These are phyloP conservation scores for Zizania palustris DNA, from an alignment of 202 grass and related monocot species.

Conservation along the genomic window DNA sequence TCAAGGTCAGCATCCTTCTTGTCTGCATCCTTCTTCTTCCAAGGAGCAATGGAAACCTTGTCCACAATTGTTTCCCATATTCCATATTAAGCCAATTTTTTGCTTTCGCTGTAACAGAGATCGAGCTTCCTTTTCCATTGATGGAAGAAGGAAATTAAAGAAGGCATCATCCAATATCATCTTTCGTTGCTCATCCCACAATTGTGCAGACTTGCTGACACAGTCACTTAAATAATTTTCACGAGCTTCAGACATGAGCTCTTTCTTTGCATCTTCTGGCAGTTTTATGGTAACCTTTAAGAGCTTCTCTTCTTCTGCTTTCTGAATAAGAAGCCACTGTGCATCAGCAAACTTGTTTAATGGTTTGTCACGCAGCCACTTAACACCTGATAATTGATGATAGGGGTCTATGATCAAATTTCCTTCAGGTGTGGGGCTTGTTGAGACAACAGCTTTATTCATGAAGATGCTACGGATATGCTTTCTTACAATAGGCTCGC, in stretches of 20 bases:
- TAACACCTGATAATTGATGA: constrained; percentile 72
- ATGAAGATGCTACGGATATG: constrained; percentile 90
- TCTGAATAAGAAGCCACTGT: constrained; percentile 98
- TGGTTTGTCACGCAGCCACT: constrained; percentile 87
- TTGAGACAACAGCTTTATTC: constrained; percentile 86
- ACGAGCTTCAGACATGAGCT: constrained; percentile 73
- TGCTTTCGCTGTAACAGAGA: constrained; percentile 65
- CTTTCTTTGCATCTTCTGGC: constrained; percentile 72
- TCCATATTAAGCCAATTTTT: constrained; percentile 86
- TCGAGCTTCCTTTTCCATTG: constrained; percentile 91
- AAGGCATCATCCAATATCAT: constrained; percentile 98
- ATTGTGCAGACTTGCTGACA: constrained; percentile 91
- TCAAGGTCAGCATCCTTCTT: constrained; percentile 70
- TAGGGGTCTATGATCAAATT: constrained; percentile 74
- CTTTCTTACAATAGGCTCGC: constrained; percentile 91
- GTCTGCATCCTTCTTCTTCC: constrained; percentile 68
- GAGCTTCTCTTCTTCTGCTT: constrained; percentile 95
- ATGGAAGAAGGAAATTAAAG: constrained; percentile 72
- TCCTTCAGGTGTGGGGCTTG: constrained; percentile 79
- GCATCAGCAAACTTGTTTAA: constrained; percentile 77
- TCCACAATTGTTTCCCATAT: constrained; percentile 81
- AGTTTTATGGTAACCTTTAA: constrained; percentile 90
- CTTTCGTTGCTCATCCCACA: constrained; percentile 93
- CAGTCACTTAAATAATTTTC: constrained; percentile 94
- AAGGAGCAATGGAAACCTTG: constrained; percentile 87